A percentile compares a stretch with the other conserved stretches of the same genome.
Evolutionary conservation across 2,329 filamentous ascomycete species (phyloP).

Genomic region (Dothistroma septosporum): DNA sequence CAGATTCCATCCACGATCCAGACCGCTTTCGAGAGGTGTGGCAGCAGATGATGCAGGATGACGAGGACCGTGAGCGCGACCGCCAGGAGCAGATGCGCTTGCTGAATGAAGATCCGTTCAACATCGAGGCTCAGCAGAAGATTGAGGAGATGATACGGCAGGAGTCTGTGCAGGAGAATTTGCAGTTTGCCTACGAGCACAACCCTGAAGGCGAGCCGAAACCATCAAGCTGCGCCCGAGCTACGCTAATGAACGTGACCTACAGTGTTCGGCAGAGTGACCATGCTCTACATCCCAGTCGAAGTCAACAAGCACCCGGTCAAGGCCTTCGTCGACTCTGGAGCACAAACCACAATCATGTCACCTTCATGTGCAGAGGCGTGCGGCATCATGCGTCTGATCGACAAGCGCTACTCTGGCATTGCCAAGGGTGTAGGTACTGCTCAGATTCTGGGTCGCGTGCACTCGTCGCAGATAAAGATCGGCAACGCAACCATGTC

Average conservation of each 20-base stretch:
- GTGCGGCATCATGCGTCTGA: conserved; percentile 93
- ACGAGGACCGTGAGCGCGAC: conserved; percentile 68
- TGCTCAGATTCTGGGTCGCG: conserved; percentile 87
- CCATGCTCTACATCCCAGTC: conserved; percentile 94
- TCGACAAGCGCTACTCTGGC: conserved; percentile 87
- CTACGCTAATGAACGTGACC: conserved; percentile 8
- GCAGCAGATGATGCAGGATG: conserved; percentile 62
- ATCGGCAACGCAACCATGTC: conserved; percentile 83
- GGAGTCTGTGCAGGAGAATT: conserved; percentile 87
- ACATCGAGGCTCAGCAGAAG: conserved; percentile 81
- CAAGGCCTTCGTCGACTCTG: conserved; percentile 95
- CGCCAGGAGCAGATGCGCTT: conserved; percentile 78
- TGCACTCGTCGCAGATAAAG: conserved; percentile 92
- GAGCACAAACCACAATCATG: conserved; percentile 98
- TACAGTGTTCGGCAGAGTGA: conserved; percentile 85
- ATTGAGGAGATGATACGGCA: conserved; percentile 98
- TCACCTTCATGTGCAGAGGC: conserved; percentile 85
- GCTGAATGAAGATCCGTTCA: conserved; percentile 91
- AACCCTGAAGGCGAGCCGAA: conserved; percentile 81
- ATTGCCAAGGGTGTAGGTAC: conserved; percentile 92
- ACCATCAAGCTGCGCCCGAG: neutral
- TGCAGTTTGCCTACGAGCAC: conserved; percentile 95
- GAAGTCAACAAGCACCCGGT: conserved; percentile 89
- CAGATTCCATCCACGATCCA: conserved; percentile 69
- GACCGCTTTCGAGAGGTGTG: conserved; percentile 71